Evolutionary conservation across 176 grass and related monocot species (phyloP), one percentile per base, ranked within the genome.

Genomic region (Chloris gayana): DNA sequence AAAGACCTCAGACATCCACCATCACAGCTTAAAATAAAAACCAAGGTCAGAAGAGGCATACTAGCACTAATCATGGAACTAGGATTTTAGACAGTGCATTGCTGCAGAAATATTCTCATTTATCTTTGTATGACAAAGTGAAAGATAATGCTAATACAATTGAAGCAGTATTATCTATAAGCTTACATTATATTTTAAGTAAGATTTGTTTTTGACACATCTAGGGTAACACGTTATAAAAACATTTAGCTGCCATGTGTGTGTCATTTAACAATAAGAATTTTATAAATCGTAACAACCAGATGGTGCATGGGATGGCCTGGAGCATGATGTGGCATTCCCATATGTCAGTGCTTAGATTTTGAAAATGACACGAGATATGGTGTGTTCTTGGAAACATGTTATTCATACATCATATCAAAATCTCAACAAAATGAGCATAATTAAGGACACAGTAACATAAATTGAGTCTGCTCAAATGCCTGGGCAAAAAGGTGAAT

Each of bases 1-100:
- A 93, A 93, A 39, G 91, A 90, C 37, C 91, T 70, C 53, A 85
- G 51, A 67, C 91, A 93, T 42, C 33, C 72, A 53, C 87, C 87
- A 77, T 86, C 85, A 81, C 91, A 93, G 50, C 91, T 93, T 72
- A 59, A 77, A 85, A 33, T 65, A 64, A 47, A 54, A 61, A 54
- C 17, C 69, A 87, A 86, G 49, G 53, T 68, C 46, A 81, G 47
- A 83, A 83, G 64, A 82, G 38, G 53, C 58, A 56, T 56, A 22
- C 5, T 7, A 56, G 6, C 19, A 56, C n/a, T 56, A 64, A 71
- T 41, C 34, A 74, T 24, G 31, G 18, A 53, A 72, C 5, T 47
- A 30, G 10, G 75, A 32, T 62, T 44, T 29, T 31, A 47, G 56
- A 1, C 57, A 31, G 12, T 18, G 14, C 46, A 18, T 49, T 49